phyloP scores from a whole-genome alignment of 345 rosid species.

The Gossypioides kirkii region DNA sequence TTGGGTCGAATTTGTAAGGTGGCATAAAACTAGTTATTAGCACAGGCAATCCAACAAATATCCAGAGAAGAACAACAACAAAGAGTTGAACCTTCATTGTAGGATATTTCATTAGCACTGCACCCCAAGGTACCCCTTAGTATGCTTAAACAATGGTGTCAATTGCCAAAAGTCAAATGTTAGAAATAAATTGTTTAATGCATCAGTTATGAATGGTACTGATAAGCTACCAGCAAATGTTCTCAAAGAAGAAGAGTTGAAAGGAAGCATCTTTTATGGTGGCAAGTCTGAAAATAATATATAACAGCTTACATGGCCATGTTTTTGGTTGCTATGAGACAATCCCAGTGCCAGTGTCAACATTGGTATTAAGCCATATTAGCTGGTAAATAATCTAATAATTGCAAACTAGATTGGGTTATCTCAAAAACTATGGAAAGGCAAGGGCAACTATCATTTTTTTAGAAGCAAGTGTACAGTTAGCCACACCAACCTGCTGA shows the following conservation, averaged over 20 bases:
- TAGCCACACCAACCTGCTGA: too few relatives aligned
- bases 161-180: background rate
- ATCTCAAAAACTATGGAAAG: background rate
- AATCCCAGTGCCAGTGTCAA: background rate
- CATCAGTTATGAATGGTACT: background rate
- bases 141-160: background rate
- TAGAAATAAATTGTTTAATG: background rate
- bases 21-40: background rate
- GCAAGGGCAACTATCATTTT: too few relatives aligned
- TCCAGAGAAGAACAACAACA: background rate
- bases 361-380: background rate
- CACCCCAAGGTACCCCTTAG: background rate
- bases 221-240: background rate
- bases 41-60: background rate
- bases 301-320: background rate
- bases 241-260: background rate
- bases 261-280: background rate
- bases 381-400: too few relatives aligned
- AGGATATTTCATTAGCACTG: background rate
- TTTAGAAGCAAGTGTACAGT: too few relatives aligned
- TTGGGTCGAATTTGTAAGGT: background rate
- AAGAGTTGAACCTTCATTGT: background rate
- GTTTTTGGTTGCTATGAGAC: background rate
- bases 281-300: background rate
- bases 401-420: background rate